Base-by-base conservation (phyloP, 108 stramenopile species). In the Cyclostephanos tholiformis region DNA sequence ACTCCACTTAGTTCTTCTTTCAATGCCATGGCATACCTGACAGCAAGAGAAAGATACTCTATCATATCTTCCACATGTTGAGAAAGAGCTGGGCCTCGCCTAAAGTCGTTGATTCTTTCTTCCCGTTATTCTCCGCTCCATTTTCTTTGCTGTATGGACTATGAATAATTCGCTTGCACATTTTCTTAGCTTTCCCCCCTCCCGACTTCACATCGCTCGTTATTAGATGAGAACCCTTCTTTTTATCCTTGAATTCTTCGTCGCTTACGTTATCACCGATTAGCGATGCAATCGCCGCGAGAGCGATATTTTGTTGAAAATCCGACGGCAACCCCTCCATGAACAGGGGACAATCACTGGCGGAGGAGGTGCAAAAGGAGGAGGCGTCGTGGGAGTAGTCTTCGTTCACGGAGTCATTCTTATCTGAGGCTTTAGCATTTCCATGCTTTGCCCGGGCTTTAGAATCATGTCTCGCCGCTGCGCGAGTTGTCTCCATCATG, bases 71-170 rank as follows among this genome's bases (percentile, higher is more conserved):
- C 92, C 92, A 93, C 83, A 93, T 79, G 19, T 85, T 88, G 75
- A 93, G 65, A 85, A 93, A 93, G 26, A 93, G 65, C 41, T 88
- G 88, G 14, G 87, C 87, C 72, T 93, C 92, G 23, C 87, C 86
- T n/a, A 91, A 29, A 0, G 88, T 71, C 39, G 86, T 60, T 61
- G 50, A 53, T 16, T 17, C 57, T 49, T 74, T 60, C 14, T 57
- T 35, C 56, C 46, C 71, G 49, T 53, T 72, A 43, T 72, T 49
- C 29, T 41, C 53, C 59, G 16, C 19, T 17, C 59, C 10, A 14
- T 49, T 55, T 25, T 14, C 50, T 20, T 71, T 50, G 25, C 22
- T 65, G 64, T 55, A 69, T 27, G 80, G 79, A 77, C 65, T 86
- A 30, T 61, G 49, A 11, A 57, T 58, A 59, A 23, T 65, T 2